phyloP scores from a whole-genome alignment of 2,329 filamentous ascomycete species.

The Nemania serpens region DNA sequence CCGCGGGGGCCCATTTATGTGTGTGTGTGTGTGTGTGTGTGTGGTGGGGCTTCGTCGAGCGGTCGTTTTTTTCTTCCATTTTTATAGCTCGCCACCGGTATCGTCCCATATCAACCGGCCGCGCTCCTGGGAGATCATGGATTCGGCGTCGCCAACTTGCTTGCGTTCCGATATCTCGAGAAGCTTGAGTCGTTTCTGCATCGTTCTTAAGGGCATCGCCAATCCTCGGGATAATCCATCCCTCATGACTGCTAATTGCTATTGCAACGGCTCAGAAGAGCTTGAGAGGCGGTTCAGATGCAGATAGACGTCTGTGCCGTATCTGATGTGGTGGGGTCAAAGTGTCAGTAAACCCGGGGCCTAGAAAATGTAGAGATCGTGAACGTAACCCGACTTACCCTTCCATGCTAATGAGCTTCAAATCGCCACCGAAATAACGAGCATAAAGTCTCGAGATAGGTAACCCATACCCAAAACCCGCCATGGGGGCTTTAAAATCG shows the following conservation, averaged over 20 bases:
- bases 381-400: conserved; percentile 64
- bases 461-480: conserved; percentile 96
- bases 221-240: conserved; percentile 70
- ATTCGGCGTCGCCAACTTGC: conserved; percentile 83
- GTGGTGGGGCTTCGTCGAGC: neutral
- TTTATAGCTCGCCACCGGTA: conserved; percentile 31
- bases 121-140: conserved; percentile 39
- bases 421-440: conserved; percentile 93
- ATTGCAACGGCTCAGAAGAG: conserved; percentile 95
- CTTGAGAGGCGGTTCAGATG: conserved; percentile 95
- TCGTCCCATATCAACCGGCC: conserved; percentile 27
- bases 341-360: conserved; percentile 9
- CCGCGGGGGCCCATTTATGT: neutral
- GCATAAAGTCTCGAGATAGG: conserved; percentile 95
- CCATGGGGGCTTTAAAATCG: conserved; percentile 99
- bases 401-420: conserved; percentile 99
- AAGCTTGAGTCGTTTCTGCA: conserved; percentile 71
- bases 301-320: conserved; percentile 97
- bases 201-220: conserved; percentile 60
- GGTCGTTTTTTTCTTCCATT: neutral
- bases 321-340: conserved; percentile 56
- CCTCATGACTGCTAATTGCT: conserved; percentile 89
- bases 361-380: neutral
- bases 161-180: conserved; percentile 82
- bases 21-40: neutral